These are phyloP conservation scores for Yamadazyma paraphyllophila DNA, from an alignment of 805 yeast genomes.

Conservation along the genomic window DNA sequence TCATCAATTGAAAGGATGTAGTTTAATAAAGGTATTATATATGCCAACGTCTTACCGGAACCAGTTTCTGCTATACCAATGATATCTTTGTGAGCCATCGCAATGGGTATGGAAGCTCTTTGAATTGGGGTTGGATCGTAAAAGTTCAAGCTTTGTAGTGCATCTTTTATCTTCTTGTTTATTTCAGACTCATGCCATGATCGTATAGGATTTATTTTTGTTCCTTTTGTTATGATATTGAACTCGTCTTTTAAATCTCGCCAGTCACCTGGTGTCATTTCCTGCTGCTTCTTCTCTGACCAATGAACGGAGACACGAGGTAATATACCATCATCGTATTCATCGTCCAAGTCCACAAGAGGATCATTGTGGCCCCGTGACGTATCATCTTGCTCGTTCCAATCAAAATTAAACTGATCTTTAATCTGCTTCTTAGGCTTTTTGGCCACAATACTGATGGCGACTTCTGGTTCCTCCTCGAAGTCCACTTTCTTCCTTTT, in stretches of 20 bases:
- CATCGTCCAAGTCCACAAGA: constrained; percentile 18
- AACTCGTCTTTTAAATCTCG: constrained; percentile 78
- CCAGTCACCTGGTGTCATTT: constrained; percentile 88
- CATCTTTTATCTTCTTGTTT: constrained; percentile 16
- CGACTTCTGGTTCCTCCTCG: neutral
- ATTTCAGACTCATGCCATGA: constrained; percentile 64
- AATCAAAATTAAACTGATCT: constrained; percentile 58
- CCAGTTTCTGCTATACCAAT: constrained; percentile 97
- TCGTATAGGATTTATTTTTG: constrained; percentile 60
- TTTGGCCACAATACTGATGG: neutral
- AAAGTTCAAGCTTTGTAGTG: constrained; percentile 47
- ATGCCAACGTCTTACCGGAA: constrained; percentile 90
- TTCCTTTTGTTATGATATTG: constrained; percentile 58
- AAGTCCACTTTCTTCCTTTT: neutral
- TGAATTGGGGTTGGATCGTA: constrained; percentile 86
- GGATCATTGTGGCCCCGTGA: constrained; percentile 38
- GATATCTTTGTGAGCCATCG: constrained; percentile 57
- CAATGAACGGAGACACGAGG: constrained; percentile 36
- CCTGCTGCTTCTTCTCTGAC: constrained; percentile 59
- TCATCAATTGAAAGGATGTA: constrained; percentile 42
- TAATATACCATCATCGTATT: constrained; percentile 11
- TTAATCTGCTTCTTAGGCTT: neutral
- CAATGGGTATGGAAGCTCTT: constrained; percentile 79
- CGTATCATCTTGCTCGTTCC: constrained; percentile 73
- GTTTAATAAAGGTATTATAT: constrained; percentile 66